These are phyloP conservation scores for Gymnopilus junonius DNA, from an alignment of 768 basidiomycete genomes.

Conservation along the genomic window DNA sequence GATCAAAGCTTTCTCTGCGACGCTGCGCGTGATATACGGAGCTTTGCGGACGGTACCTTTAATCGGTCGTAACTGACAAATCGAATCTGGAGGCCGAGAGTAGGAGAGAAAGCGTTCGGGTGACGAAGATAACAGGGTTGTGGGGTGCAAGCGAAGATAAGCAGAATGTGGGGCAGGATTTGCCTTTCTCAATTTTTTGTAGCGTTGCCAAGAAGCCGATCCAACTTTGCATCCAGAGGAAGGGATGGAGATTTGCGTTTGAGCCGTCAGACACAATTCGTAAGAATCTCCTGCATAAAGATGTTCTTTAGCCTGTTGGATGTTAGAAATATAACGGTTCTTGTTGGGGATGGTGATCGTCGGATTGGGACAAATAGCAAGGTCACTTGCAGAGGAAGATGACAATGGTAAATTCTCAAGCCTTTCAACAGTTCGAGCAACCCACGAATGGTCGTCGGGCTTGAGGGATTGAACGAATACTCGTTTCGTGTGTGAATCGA, in stretches of 20 bases:
- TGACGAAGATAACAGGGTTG: conserved; percentile 82
- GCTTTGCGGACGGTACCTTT: conserved; percentile 88
- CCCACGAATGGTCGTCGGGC: conserved; percentile 64
- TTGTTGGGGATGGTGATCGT: conserved; percentile 59
- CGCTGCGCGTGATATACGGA: conserved; percentile 62
- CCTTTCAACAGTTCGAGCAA: conserved; percentile 42
- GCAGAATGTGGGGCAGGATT: conserved; percentile 93
- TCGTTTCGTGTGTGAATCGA: conserved; percentile 56
- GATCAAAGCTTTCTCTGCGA: conserved; percentile 64
- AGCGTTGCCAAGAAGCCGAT: conserved; percentile 71
- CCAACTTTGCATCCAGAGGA: conserved; percentile 26
- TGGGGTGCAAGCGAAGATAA: conserved; percentile 77
- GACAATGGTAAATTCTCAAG: conserved; percentile 29
- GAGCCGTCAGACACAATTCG: conserved; percentile 89
- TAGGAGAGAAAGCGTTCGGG: conserved; percentile 92
- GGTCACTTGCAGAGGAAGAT: conserved; percentile 2
- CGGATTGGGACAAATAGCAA: conserved; percentile 15
- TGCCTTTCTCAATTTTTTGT: conserved; percentile 66
- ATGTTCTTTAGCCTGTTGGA: conserved; percentile 71
- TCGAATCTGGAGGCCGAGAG: conserved; percentile 62
- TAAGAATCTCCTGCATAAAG: conserved; percentile 89
- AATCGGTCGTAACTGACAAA: conserved; percentile 89
- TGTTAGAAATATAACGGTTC: conserved; percentile 65
- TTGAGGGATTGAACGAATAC: conserved; percentile 70
- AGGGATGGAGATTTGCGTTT: conserved; percentile 59